phyloP scores from a whole-genome alignment of 164 flowering plant species.

The Litsea cubeba region DNA sequence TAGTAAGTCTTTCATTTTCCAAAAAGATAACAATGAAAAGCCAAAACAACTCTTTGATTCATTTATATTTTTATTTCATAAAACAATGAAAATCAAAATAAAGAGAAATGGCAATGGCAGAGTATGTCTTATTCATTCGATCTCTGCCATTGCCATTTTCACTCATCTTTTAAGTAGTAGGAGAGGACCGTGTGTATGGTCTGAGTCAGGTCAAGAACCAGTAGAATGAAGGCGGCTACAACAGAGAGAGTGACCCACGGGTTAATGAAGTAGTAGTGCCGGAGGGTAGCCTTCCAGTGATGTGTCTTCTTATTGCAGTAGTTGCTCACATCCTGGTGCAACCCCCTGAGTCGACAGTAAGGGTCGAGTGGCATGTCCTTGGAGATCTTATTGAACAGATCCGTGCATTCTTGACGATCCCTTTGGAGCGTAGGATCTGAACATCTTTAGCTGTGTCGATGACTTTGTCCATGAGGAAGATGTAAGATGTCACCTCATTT shows the following conservation, averaged over 20 bases:
- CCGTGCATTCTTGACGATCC: constrained; percentile 40
- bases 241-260: constrained; percentile 55
- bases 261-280: constrained; percentile 45
- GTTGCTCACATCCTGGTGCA: constrained; percentile 27
- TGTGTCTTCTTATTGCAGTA: constrained; percentile 39
- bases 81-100: no score
- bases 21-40: no score
- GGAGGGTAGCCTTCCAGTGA: constrained; percentile 44
- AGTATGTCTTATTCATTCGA: no score
- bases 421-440: constrained; percentile 25
- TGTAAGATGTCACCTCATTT: constrained; percentile 40
- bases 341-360: constrained; percentile 18
- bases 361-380: constrained; percentile 43
- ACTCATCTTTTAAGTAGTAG: neutral
- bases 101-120: no score
- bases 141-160: no score
- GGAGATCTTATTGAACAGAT: constrained; percentile 42
- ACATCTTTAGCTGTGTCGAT: constrained; percentile 46
- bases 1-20: no score
- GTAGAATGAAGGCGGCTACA: neutral
- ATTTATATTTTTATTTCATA: no score
- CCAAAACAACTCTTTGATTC: no score
- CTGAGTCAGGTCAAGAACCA: neutral
- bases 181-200: neutral
- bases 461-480: constrained; percentile 51